Percentiles rank a stretch among this genome's conserved stretches.
phyloP scores from a whole-genome alignment of 2,329 filamentous ascomycete genomes.

The Byssochlamys sp. region DNA sequence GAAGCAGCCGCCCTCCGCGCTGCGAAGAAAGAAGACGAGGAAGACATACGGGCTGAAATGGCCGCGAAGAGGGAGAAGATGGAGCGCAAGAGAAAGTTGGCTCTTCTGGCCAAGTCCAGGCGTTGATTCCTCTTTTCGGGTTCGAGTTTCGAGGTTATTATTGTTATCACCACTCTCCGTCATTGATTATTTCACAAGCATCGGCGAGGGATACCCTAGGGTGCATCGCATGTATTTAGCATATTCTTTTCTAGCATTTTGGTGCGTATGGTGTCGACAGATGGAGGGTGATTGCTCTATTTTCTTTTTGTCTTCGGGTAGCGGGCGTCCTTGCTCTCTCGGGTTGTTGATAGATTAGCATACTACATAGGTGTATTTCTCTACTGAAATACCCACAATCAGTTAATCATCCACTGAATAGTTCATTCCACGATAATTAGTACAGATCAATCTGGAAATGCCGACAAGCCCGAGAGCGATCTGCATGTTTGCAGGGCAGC shows the following conservation, averaged over 20 bases:
- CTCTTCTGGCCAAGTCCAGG: slow-evolving; percentile 25
- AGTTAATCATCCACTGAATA: background rate
- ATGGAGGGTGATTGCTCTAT: background rate
- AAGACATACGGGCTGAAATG: slow-evolving; percentile 35
- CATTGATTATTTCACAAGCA: slow-evolving; percentile 11
- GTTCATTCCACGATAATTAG: background rate
- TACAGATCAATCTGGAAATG: background rate
- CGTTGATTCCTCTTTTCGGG: slow-evolving; percentile 12
- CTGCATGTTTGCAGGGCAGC: too few species aligned
- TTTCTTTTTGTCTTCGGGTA: background rate
- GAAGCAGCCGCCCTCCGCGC: slow-evolving; percentile 32
- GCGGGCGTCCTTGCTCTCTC: background rate
- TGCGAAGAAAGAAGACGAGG: slow-evolving; percentile 39
- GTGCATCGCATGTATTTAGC: slow-evolving; percentile 1
- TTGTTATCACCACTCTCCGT: slow-evolving; percentile 4
- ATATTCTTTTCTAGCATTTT: background rate
- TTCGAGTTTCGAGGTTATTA: slow-evolving; percentile 2
- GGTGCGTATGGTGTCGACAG: background rate
- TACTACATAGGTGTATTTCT: background rate
- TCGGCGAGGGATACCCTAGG: slow-evolving; percentile 11
- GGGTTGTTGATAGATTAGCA: background rate
- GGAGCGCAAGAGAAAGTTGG: slow-evolving; percentile 35
- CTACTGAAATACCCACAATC: background rate
- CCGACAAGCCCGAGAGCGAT: background rate
- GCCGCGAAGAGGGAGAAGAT: slow-evolving; percentile 39